A percentile compares a stretch with the other conserved stretches of the same genome.
phyloP scores from a whole-genome alignment of 306 rosid species.

The Abrus pulchellus region DNA sequence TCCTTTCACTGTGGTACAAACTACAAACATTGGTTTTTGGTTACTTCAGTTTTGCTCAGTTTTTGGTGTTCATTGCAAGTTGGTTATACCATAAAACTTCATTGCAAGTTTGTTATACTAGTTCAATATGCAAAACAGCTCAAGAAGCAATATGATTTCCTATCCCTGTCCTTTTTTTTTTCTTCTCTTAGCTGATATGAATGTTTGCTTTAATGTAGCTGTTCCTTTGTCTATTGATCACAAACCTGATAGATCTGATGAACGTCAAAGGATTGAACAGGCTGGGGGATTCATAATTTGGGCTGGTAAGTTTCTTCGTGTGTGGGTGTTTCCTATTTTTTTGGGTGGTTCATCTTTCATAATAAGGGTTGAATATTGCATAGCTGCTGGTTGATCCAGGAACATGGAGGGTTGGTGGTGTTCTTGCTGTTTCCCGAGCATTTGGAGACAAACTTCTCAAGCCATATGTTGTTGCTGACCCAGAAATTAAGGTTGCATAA shows the following conservation, averaged over 20 bases:
- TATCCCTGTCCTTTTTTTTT: slow-evolving; percentile 4
- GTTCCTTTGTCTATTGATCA: slow-evolving; percentile 85
- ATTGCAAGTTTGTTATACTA: slow-evolving; percentile 16
- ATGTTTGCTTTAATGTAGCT: slow-evolving; percentile 59
- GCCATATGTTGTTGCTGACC: slow-evolving; percentile 91
- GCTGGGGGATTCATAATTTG: slow-evolving; percentile 92
- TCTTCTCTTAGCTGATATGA: slow-evolving; percentile 19
- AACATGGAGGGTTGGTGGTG: slow-evolving; percentile 97
- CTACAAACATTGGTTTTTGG: slow-evolving; percentile 33
- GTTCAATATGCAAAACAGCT: slow-evolving; percentile 11
- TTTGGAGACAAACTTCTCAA: slow-evolving; percentile 89
- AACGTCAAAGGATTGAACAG: slow-evolving; percentile 82
- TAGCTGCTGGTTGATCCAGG: slow-evolving; percentile 59
- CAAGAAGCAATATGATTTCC: slow-evolving; percentile 11
- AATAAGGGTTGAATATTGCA: slow-evolving; percentile 20
- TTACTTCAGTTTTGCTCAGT: slow-evolving; percentile 28
- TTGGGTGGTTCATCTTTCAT: not conserved
- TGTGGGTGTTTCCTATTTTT: not conserved
- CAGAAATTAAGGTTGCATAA: slow-evolving; percentile 80
- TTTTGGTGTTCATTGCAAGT: not conserved
- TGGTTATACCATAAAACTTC: not conserved
- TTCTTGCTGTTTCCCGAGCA: slow-evolving; percentile 94
- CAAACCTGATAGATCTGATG: slow-evolving; percentile 93
- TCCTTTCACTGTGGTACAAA: slow-evolving; percentile 18
- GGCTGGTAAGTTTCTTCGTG: slow-evolving; percentile 70